Percentiles rank a stretch among this genome's conserved stretches.
These are phyloP conservation scores for Isatis tinctoria DNA, from an alignment of 345 rosid genomes.

Conservation along the genomic window DNA sequence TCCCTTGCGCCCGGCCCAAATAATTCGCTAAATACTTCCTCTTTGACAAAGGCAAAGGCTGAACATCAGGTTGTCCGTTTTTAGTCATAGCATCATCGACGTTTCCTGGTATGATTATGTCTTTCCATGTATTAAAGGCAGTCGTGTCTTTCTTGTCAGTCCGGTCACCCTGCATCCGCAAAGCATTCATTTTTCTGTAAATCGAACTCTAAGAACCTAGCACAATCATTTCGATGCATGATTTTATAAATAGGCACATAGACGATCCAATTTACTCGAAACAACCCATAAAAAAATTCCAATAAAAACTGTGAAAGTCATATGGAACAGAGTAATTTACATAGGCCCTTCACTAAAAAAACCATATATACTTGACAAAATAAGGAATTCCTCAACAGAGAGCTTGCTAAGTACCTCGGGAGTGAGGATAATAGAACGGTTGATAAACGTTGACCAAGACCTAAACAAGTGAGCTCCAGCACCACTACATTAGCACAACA, in stretches of 20 bases:
- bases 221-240: not conserved
- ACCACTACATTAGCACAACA: constrained; percentile 37
- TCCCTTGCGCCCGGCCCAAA: constrained; percentile 92
- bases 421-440: constrained; percentile 74
- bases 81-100: constrained; percentile 86
- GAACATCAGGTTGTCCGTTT: constrained; percentile 44
- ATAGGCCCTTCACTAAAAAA: not conserved
- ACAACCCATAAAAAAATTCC: not conserved
- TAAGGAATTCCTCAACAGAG: not conserved
- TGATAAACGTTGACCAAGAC: constrained; percentile 70
- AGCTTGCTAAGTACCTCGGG: constrained; percentile 57
- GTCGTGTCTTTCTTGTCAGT: constrained; percentile 87
- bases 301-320: not conserved
- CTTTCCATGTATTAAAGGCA: constrained; percentile 98
- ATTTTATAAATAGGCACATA: not conserved
- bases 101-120: constrained; percentile 92
- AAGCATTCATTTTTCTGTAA: not conserved
- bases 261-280: not conserved
- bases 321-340: constrained; percentile 1
- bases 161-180: constrained; percentile 74
- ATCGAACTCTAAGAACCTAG: not conserved
- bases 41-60: constrained; percentile 71
- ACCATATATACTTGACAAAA: not conserved
- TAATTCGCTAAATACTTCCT: constrained; percentile 85
- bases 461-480: constrained; percentile 81